Percentiles rank a stretch among this genome's conserved stretches.
Conservation (phyloP, 116 monocot genomes). For the Cymodocea nodosa region DNA sequence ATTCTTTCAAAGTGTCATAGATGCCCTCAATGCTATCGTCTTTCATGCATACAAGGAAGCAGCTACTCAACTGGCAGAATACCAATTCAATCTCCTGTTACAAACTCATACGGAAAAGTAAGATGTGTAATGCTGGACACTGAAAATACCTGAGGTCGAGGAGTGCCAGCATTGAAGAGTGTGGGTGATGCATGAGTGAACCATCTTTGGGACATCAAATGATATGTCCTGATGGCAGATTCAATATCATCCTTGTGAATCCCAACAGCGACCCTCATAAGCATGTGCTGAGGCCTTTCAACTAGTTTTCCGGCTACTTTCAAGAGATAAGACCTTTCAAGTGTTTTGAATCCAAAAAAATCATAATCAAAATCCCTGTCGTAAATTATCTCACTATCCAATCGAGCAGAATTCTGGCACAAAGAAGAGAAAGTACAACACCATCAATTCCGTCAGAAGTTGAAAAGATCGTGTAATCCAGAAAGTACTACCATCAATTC, state of each 20-base stretch:
- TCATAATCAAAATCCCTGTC: constrained; percentile 99
- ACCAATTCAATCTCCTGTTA: background rate
- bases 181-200: constrained; percentile 98
- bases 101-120: background rate
- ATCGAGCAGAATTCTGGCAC: constrained; percentile 61
- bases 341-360: constrained; percentile 95
- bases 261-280: constrained; percentile 95
- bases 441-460: background rate
- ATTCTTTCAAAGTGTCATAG: constrained; percentile 92
- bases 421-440: background rate
- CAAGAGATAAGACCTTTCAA: constrained; percentile 93
- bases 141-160: constrained; percentile 65
- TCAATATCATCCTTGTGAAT: constrained; percentile 88
- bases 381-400: constrained; percentile 98
- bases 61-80: constrained; percentile 72
- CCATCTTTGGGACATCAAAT: constrained; percentile 98
- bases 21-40: constrained; percentile 98
- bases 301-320: constrained; percentile 72
- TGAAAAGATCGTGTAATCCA: background rate
- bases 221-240: constrained; percentile 71
- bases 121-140: background rate
- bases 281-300: constrained; percentile 97
- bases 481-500: too few relatives aligned
- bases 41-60: constrained; percentile 91
- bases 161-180: constrained; percentile 89